Evolutionary conservation across 768 basidiomycete species (phyloP).

Genomic region (Pulveroboletus sp.): DNA sequence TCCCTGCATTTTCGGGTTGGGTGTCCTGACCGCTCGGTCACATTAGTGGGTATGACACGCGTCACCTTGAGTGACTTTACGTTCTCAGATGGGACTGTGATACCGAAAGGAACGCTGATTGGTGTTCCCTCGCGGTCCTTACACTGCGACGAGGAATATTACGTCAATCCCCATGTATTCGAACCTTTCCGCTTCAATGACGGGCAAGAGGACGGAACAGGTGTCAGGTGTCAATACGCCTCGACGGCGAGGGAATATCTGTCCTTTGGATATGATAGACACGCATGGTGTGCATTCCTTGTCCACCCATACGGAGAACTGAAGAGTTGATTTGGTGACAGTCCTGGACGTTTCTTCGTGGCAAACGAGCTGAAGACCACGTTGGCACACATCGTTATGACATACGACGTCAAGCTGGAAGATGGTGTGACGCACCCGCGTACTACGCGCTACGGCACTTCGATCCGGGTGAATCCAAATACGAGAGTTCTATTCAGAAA

Average conservation of each 20-base stretch:
- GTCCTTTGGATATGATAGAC: constrained; percentile 33
- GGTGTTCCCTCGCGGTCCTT: constrained; percentile 19
- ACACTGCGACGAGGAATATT: constrained; percentile 19
- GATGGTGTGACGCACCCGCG: not conserved
- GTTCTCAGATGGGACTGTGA: constrained; percentile 35
- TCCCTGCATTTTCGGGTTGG: not conserved
- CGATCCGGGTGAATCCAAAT: not conserved
- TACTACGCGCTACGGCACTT: not conserved
- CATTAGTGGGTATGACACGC: constrained; percentile 27
- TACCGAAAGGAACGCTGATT: constrained; percentile 30
- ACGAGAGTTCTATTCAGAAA: constrained; percentile 7
- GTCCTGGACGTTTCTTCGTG: constrained; percentile 38
- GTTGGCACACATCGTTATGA: constrained; percentile 41
- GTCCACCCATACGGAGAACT: too few relatives aligned
- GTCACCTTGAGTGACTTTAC: constrained; percentile 29
- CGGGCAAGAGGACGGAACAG: constrained; percentile 27
- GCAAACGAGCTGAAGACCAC: constrained; percentile 42
- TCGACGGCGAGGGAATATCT: constrained; percentile 33
- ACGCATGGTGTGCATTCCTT: constrained; percentile 21
- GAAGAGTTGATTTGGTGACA: not conserved
- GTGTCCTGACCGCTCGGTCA: not conserved
- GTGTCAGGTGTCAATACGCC: constrained; percentile 32
- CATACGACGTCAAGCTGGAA: constrained; percentile 8
- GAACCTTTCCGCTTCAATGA: constrained; percentile 47
- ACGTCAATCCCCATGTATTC: constrained; percentile 36